Evolutionary conservation across 1,284 basidiomycete species (phyloP).

Genomic region (Boletus semigastroideus): DNA sequence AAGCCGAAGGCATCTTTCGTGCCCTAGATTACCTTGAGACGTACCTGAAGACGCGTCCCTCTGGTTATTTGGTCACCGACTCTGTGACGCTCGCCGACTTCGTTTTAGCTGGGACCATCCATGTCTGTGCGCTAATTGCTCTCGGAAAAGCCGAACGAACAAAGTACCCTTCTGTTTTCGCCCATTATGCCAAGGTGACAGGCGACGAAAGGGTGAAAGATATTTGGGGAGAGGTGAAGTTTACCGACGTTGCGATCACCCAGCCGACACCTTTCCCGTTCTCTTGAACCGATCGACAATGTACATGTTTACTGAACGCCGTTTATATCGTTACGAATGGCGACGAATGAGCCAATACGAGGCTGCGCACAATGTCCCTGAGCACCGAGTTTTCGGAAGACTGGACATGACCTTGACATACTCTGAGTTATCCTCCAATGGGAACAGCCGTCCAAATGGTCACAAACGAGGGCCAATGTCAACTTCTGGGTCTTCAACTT

Average conservation of each 20-base stretch:
- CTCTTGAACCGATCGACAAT: not conserved
- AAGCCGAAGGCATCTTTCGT: slow-evolving; percentile 16
- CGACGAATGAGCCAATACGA: too few species aligned
- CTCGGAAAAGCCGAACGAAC: slow-evolving; percentile 40
- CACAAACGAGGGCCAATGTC: too few species aligned
- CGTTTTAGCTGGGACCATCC: slow-evolving; percentile 41
- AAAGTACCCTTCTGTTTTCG: slow-evolving; percentile 47
- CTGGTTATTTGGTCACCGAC: slow-evolving; percentile 49
- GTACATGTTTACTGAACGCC: not conserved
- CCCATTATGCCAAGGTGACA: slow-evolving; percentile 48
- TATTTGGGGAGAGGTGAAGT: not conserved
- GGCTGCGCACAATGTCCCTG: too few species aligned
- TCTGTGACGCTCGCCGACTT: slow-evolving; percentile 61
- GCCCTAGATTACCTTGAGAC: slow-evolving; percentile 43
- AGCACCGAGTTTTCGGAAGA: too few species aligned
- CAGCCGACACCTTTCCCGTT: not conserved
- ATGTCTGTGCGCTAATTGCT: slow-evolving; percentile 3
- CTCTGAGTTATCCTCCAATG: slow-evolving; percentile 48
- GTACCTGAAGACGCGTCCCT: slow-evolving; percentile 46
- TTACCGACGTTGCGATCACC: not conserved
- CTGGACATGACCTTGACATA: slow-evolving; percentile 18
- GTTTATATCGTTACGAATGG: not conserved
- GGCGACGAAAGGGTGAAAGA: slow-evolving; percentile 43
- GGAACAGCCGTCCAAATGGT: slow-evolving; percentile 38
- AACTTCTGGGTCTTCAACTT: too few species aligned